These are phyloP conservation scores for Tritrichomonas musculus DNA, from an alignment of 208 protist species.

Conservation along the genomic window DNA sequence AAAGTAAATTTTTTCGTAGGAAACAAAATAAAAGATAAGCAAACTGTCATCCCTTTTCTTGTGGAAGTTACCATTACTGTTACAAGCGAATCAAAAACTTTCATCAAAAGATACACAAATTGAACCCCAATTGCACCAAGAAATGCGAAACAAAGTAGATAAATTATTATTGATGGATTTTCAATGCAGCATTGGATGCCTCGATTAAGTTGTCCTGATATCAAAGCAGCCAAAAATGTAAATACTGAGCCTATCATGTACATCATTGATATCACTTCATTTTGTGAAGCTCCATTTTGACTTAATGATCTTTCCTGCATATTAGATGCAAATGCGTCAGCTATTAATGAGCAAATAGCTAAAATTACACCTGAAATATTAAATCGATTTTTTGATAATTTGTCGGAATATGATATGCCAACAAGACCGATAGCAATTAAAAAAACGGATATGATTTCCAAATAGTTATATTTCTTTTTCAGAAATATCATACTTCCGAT, in stretches of 20 bases:
- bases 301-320: neutral
- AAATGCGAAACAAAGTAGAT: neutral
- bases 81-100: neutral
- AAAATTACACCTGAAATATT: neutral
- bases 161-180: neutral
- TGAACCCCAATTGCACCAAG: neutral
- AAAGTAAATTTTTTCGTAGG: neutral
- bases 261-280: constrained; percentile 23
- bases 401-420: neutral
- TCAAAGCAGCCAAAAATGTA: neutral
- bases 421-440: neutral
- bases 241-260: neutral
- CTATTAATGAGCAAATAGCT: neutral
- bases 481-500: neutral
- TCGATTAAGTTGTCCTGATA: neutral
- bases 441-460: neutral
- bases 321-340: neutral
- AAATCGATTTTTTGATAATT: constrained; percentile 7
- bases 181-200: neutral
- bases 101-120: constrained; percentile 16
- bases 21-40: neutral
- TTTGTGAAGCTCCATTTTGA: neutral
- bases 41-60: neutral
- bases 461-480: neutral
- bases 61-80: constrained; percentile 25